Percentiles rank a stretch among this genome's conserved stretches.
Conservation (phyloP, 2,329 filamentous ascomycete genomes). For the Trichoderma sp. region DNA sequence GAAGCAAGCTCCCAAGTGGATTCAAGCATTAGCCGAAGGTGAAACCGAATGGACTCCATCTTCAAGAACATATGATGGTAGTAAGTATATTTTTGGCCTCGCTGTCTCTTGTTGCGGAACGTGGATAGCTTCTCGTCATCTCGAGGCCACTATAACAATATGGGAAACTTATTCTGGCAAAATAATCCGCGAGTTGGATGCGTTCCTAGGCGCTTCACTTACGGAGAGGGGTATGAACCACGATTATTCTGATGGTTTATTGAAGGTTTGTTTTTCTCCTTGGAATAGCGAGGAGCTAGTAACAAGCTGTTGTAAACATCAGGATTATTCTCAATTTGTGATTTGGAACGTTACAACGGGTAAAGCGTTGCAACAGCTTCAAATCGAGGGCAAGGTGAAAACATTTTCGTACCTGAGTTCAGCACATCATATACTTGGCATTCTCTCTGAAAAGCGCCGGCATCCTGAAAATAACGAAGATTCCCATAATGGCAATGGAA, state of each 20-base stretch:
- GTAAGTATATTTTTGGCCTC: accelerated
- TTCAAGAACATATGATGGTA: background rate
- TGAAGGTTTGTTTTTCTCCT: background rate
- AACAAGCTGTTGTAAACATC: background rate
- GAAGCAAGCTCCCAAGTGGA: background rate
- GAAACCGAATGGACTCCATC: background rate
- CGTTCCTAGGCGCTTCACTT: too few species aligned
- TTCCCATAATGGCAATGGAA: too few species aligned
- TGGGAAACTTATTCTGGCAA: background rate
- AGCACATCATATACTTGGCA: background rate
- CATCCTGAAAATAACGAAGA: too few species aligned
- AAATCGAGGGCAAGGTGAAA: accelerated
- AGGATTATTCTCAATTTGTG: background rate
- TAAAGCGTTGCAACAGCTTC: background rate
- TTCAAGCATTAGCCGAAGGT: accelerated
- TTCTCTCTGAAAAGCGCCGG: background rate
- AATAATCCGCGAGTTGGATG: background rate
- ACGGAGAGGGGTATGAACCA: too few species aligned
- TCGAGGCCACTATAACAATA: accelerated
- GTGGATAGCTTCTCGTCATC: background rate
- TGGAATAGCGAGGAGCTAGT: background rate
- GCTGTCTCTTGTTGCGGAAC: background rate
- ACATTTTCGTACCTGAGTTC: background rate
- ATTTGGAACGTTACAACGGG: background rate
- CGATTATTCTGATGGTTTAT: too few species aligned